Evolutionary conservation across 1,284 basidiomycete species (phyloP).

Genomic region (Prillingera fragicola): DNA sequence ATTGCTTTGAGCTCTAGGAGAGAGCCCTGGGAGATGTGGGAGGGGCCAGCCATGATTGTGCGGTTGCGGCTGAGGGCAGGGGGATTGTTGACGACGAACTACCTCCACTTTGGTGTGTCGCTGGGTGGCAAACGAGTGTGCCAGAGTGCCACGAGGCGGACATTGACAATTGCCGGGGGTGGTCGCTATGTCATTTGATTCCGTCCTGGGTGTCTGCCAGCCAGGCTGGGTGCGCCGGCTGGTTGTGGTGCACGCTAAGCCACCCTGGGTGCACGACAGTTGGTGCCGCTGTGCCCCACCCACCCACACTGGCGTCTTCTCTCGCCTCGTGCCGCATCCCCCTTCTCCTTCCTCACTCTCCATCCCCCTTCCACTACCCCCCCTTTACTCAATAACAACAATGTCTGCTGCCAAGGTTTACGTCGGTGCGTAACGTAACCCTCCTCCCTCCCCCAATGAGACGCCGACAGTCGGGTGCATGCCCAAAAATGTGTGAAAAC

Average conservation of each 20-base stretch:
- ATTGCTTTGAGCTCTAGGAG: slow-evolving; percentile 45
- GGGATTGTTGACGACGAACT: background rate
- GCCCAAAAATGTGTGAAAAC: no score
- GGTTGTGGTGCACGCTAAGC: no score
- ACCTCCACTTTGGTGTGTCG: background rate
- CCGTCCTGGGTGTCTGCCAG: background rate
- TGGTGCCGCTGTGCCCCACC: no score
- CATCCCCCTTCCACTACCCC: background rate
- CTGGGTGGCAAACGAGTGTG: slow-evolving; percentile 1
- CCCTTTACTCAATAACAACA: slow-evolving; percentile 1
- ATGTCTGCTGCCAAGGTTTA: slow-evolving; percentile 25
- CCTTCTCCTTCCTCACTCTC: slow-evolving; percentile 1
- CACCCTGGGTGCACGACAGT: no score
- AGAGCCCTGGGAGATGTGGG: slow-evolving; percentile 33
- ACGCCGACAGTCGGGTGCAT: background rate
- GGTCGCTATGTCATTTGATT: background rate
- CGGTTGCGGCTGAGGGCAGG: background rate
- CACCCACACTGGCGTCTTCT: background rate
- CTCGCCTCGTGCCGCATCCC: background rate
- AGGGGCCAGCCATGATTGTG: slow-evolving; percentile 9
- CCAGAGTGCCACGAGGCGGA: background rate
- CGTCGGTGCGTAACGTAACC: slow-evolving; percentile 15
- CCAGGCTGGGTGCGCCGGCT: no score
- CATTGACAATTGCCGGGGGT: background rate
- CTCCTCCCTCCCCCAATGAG: background rate